Evolutionary conservation across 371 early-diverging fungal genomes (phyloP), one percentile per base, ranked within the genome.

Genomic region (Lichtheimia hyalospora): DNA sequence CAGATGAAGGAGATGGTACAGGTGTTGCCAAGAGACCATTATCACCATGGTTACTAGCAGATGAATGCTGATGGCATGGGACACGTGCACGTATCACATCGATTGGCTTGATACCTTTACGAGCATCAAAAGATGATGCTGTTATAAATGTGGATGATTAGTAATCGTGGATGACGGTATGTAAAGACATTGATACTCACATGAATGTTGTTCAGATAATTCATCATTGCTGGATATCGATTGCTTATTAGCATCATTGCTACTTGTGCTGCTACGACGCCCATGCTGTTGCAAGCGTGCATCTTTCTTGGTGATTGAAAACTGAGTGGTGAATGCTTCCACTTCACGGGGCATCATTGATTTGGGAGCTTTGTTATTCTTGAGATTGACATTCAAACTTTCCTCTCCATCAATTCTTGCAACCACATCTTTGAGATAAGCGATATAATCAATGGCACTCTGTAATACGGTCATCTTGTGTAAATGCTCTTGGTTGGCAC

Each of bases 401-500:
- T 59, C 67, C 25, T 72, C 70, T 14, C 75, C 79, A 18, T 81
- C 71, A 10, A 75, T 52, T 0, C 71, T 70, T 12, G 75, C 71
- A 0, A 84, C 71, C 42, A 74, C 66, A 0, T 74, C 59, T 56
- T 84, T 82, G 0, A 87, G 61, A 52, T 87, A 79, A 40, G 75
- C 67, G 55, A 90, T 90, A 61, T 92, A 90, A 20, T 88, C 89
- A 57, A 92, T 90, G 21, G 89, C 86, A 24, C 77, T 75, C 59
- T 92, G 86, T 7, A 92, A 68, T 28, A 92, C 85, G n/a, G 81
- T 73, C 57, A 92, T 79, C 70, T 92, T 90, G 70, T 90, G 90
- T 10, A 88, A 70, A 55, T 84, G 81, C 21, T 85, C 87, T 66
- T 87, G 87, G 57, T 86, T 80, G 4, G 78, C 80, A 61, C 89